These are phyloP conservation scores for Diplodia scrobiculata DNA, from an alignment of 2,329 filamentous ascomycete species.

Conservation along the genomic window DNA sequence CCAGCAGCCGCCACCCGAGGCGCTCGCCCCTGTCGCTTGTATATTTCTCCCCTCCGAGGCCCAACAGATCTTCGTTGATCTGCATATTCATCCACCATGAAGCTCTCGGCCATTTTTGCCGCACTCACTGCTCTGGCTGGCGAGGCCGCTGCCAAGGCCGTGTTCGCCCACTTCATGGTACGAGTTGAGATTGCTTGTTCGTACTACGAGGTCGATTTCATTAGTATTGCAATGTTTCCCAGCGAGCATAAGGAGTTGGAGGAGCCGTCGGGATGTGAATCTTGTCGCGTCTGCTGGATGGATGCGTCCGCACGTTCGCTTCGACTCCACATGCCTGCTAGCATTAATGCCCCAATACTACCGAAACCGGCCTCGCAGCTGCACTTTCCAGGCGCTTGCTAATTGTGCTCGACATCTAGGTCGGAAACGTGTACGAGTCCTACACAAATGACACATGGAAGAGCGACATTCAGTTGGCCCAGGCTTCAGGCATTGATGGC, in stretches of 20 bases:
- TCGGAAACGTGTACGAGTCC: slow-evolving; percentile 34
- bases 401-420: slow-evolving; percentile 31
- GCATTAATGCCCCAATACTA: no score
- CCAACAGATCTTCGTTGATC: neutral
- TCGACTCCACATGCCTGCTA: no score
- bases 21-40: neutral
- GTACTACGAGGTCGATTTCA: no score
- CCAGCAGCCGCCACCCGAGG: neutral
- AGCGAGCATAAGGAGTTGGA: no score
- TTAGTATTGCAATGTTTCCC: no score
- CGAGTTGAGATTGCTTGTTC: neutral
- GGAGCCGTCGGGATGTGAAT: no score
- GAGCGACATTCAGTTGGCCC: slow-evolving; percentile 42
- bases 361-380: neutral
- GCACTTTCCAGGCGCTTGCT: neutral
- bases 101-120: slow-evolving; percentile 11
- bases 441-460: slow-evolving; percentile 37
- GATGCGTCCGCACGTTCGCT: no score
- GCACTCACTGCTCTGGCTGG: slow-evolving; percentile 18
- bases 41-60: neutral
- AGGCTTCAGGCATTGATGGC: slow-evolving; percentile 46
- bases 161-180: slow-evolving; percentile 28
- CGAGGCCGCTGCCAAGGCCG: slow-evolving; percentile 18
- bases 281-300: no score
- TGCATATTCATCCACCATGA: neutral